Evolutionary conservation across 345 rosid species (phyloP).

Genomic region (Rhodamnia argentea): DNA sequence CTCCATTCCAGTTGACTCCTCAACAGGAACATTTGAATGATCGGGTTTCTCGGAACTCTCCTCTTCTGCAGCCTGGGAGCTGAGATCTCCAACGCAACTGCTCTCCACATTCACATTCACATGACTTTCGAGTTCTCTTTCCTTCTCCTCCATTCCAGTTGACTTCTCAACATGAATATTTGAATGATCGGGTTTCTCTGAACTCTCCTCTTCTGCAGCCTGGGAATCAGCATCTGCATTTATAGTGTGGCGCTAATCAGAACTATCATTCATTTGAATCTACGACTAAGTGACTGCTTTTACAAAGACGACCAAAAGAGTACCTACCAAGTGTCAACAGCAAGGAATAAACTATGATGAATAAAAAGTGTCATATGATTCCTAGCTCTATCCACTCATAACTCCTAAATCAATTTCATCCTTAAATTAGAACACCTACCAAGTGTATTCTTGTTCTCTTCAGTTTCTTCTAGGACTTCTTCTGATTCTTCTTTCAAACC

Average conservation of each 20-base stretch:
- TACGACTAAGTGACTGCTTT: neutral
- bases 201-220: conserved; percentile 3
- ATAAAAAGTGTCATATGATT: neutral
- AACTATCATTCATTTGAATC: neutral
- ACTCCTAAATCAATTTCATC: neutral
- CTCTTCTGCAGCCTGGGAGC: conserved; percentile 5
- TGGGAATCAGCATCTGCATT: conserved; percentile 4
- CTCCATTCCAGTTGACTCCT: conserved; percentile 1
- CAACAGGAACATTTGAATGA: neutral
- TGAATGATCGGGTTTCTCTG: neutral
- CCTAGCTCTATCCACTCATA: neutral
- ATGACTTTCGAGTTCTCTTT: no score
- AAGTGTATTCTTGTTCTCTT: conserved; percentile 8
- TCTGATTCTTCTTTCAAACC: neutral
- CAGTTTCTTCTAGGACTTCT: neutral
- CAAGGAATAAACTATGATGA: neutral
- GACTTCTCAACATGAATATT: neutral
- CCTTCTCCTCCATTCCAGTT: neutral
- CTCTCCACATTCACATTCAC: no score
- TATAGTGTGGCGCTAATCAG: neutral
- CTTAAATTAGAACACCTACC: conserved; percentile 16
- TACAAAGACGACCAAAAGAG: neutral
- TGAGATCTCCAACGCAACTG: no score
- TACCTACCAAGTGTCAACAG: neutral
- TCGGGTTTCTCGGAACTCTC: neutral